phyloP scores from a whole-genome alignment of 495 filamentous ascomycete genomes.

The Platismatia glauca region DNA sequence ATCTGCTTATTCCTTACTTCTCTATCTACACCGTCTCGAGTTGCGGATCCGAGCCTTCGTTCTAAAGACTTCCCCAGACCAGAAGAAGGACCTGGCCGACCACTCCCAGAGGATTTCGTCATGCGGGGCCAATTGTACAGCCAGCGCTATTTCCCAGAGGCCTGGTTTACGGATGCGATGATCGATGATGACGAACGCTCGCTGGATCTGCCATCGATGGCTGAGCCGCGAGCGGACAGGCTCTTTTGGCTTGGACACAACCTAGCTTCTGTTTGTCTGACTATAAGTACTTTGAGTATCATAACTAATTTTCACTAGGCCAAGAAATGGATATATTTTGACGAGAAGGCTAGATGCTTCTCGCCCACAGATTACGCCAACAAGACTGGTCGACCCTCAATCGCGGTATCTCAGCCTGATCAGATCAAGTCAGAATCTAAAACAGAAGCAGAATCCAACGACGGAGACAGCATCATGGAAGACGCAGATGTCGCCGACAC shows the following conservation, averaged over 20 bases:
- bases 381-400: not conserved
- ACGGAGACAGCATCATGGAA: constrained; percentile 16
- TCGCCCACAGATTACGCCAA: not conserved
- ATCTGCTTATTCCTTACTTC: constrained; percentile 59
- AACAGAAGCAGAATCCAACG: not conserved
- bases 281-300: not conserved
- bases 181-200: constrained; percentile 71
- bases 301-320: constrained; percentile 2
- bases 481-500: not conserved
- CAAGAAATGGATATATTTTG: constrained; percentile 9
- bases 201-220: constrained; percentile 58
- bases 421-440: not conserved
- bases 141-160: constrained; percentile 54
- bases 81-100: constrained; percentile 44
- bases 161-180: constrained; percentile 60
- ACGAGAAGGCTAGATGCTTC: constrained; percentile 1
- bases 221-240: constrained; percentile 57
- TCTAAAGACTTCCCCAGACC: constrained; percentile 42
- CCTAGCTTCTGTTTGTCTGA: constrained; percentile 45
- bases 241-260: constrained; percentile 61
- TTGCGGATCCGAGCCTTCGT: constrained; percentile 40
- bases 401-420: not conserved
- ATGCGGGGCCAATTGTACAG: constrained; percentile 60
- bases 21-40: constrained; percentile 38
- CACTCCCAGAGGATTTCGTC: constrained; percentile 75